Evolutionary conservation across 2,329 filamentous ascomycete species (phyloP), one percentile per base, ranked within the genome.

Genomic region (Coniosporium tulheliwenetii): DNA sequence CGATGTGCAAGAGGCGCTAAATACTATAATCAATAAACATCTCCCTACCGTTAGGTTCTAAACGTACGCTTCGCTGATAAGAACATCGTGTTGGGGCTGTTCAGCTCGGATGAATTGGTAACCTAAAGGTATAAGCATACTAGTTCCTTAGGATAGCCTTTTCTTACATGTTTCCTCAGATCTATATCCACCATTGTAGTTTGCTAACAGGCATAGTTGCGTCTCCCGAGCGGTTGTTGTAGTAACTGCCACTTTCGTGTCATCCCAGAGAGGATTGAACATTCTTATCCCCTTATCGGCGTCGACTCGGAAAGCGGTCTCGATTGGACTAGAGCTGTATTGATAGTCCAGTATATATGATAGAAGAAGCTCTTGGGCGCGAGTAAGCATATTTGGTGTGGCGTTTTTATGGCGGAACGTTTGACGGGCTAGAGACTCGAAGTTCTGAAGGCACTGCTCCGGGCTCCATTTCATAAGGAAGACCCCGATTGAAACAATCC

Each of bases 241-340:
- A 4, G 51, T 56, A 9, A 58, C 50, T 5, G 50, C 50, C 3
- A 57, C 50, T 40, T 56, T 56, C 1, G 48, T 53, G 13, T 52
- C 44, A 29, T 47, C 45, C 5, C 26, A 39, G 1, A 56, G 37
- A 0, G 47, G 50, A 37, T 56, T 53, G 36, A 58, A 58, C 45
- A 56, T 50, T 36, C 51, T 44, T 2, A 42, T 37, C 0, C 43
- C 36, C 2, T 38, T 42, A n/a, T 43, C 45, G 8, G 46, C 42
- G 4, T 43, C 39, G n/a, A 40, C 41, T 30, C 43, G 38, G 37
- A 57, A 58, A 2, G 50, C 45, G 5, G 47, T 41, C 39, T 56
- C 43, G 13, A 57, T 52, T 8, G 47, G 43, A 14, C 39, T 30
- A 3, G 50, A 46, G 34, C 46, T 48, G 36, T 57, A 56, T 30